Conservation (phyloP, 306 rosid genomes). For the Dalbergia cochinchinensis region DNA sequence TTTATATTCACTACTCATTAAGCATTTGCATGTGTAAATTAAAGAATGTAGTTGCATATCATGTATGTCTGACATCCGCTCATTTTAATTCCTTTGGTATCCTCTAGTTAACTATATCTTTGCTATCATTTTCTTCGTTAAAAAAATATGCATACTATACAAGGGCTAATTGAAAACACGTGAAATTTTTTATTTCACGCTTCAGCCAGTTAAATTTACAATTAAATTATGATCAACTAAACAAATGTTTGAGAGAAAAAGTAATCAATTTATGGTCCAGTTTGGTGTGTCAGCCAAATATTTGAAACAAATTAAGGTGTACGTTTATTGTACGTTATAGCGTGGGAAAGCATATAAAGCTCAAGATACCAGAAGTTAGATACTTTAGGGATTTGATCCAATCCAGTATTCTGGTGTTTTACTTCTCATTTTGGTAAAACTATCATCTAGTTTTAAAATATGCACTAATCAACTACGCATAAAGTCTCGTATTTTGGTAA, state of each 20-base stretch:
- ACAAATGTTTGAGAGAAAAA: neutral
- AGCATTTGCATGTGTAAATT: neutral
- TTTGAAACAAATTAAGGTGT: neutral
- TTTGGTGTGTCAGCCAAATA: neutral
- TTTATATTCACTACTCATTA: constrained; percentile 6
- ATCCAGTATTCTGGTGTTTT: constrained; percentile 6
- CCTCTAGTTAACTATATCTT: neutral
- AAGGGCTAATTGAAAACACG: neutral
- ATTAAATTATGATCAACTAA: neutral
- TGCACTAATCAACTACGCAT: no score
- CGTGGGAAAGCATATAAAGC: neutral
- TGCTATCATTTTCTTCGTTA: neutral
- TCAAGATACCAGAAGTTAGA: neutral
- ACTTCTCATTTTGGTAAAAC: neutral
- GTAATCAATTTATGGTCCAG: neutral
- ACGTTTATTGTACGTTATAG: neutral
- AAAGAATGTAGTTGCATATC: neutral
- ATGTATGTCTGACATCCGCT: neutral
- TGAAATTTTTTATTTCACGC: neutral
- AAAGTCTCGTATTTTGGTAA: no score
- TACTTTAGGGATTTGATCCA: constrained; percentile 12
- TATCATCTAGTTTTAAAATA: neutral
- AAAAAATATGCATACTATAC: no score
- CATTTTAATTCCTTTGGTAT: neutral
- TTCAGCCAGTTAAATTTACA: neutral